Evolutionary conservation across 768 basidiomycete species (phyloP), one percentile per base, ranked within the genome.

Genomic region (Xerocomellus amylosporus): DNA sequence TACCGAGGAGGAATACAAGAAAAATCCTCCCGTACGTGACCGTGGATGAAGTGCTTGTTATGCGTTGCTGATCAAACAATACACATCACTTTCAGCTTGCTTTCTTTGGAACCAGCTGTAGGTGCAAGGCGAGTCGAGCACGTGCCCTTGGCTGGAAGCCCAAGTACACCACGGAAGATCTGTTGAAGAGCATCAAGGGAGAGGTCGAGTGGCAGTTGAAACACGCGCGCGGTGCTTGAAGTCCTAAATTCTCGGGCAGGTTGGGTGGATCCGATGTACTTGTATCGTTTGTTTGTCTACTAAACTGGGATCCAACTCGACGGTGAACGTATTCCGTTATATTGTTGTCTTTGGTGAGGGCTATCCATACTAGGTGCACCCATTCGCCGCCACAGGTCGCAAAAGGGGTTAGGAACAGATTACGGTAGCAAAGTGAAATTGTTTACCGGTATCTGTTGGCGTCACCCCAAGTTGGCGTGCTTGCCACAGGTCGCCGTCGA

Each of bases 141-240:
- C 60, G 63, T 17, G 57, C 53, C 1, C 49, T 71, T 19, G 69
- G 70, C 1, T 71, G 71, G 71, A 37, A 62, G 39, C 67, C 70
- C 4, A 72, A 62, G 40, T n/a, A 76, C 49, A 73, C 73, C 0
- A 47, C 55, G 0, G 61, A 67, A 7, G 68, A 69, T 20, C 9
- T 71, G 30, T 37, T 60, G 37, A 55, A 49, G 28, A 58, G 63
- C 45, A 30, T 69, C 15, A 55, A 28, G 48, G 49, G 13, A 13
- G 65, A 69, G 26, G 61, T 61, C 8, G 57, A 71, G 42, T 53
- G 42, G 52, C 49, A 66, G 24, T 40, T 69, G 46, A 48, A 56
- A 24, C 14, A 57, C 20, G 20, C 31, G 1, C 20, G 49, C 2
- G 4, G 24, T n/a, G 49, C 49, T 6, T 62, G 43, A 49, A 30